A percentile compares a stretch with the other conserved stretches of the same genome.
These are phyloP conservation scores for Pythium grandisporangium DNA, from an alignment of 352 stramenopile species.

Conservation along the genomic window DNA sequence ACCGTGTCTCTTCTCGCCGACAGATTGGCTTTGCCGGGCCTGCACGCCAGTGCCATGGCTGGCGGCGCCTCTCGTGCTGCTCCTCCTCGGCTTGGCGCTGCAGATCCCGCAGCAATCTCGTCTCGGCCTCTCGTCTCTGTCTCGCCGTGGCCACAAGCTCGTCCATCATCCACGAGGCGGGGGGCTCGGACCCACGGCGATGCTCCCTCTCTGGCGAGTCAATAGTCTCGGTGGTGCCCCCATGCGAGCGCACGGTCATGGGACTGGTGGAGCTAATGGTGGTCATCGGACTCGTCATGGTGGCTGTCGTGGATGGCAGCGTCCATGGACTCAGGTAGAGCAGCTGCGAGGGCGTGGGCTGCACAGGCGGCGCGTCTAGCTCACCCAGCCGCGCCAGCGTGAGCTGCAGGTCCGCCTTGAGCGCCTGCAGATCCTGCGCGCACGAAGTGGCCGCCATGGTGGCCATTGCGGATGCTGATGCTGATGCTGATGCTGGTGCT, in stretches of 20 bases:
- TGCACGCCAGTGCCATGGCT: no score
- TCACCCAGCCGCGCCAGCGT: constrained; percentile 27
- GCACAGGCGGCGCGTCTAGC: background rate
- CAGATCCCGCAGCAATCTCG: constrained; percentile 24
- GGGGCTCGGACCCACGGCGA: background rate
- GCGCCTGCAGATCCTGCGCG: constrained; percentile 39
- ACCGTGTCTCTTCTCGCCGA: background rate
- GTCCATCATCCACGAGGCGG: constrained; percentile 18
- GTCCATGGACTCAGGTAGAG: constrained; percentile 12
- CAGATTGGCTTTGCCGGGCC: no score
- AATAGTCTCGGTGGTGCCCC: no score
- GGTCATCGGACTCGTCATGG: constrained; percentile 12
- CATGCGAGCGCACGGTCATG: background rate
- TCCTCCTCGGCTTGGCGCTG: constrained; percentile 6
- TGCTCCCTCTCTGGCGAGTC: constrained; percentile 9
- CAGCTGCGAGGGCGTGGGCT: background rate
- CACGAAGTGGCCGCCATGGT: constrained; percentile 8
- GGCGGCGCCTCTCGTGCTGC: constrained; percentile 4
- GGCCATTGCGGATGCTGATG: no score
- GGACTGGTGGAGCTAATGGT: constrained; percentile 5
- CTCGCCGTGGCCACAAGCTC: constrained; percentile 26
- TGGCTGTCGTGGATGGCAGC: constrained; percentile 11
- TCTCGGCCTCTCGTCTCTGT: constrained; percentile 21
- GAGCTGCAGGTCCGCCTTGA: constrained; percentile 49
- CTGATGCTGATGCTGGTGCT: no score